These are phyloP conservation scores for Pogostemon cablin DNA, from an alignment of 257 asterid genomes.

Conservation along the genomic window DNA sequence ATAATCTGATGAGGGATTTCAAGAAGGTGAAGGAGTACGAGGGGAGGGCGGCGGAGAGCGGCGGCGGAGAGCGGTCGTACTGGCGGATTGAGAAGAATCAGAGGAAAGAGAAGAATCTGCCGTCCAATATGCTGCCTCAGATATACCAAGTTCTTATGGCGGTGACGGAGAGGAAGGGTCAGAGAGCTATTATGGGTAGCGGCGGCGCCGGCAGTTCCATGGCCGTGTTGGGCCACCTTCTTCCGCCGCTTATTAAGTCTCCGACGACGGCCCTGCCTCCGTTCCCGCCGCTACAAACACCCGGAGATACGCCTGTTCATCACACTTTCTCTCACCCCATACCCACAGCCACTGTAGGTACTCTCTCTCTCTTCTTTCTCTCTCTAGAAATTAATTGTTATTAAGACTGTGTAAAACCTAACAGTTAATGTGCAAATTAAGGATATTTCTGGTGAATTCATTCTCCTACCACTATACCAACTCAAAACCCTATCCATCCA, in stretches of 20 bases:
- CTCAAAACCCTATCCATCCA: too few species aligned
- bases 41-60: conserved; percentile 36
- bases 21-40: conserved; percentile 83
- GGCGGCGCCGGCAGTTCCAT: background rate
- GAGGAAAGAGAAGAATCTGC: conserved; percentile 74
- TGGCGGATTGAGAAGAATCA: conserved; percentile 81
- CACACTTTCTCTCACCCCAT: conserved; percentile 42
- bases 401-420: too few species aligned
- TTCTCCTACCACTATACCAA: too few species aligned
- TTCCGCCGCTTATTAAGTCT: conserved; percentile 29
- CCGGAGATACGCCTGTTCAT: conserved; percentile 20
- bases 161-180: conserved; percentile 63
- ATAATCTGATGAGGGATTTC: conserved; percentile 92
- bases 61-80: conserved; percentile 44
- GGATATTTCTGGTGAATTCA: too few species aligned
- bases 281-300: conserved; percentile 38
- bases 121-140: conserved; percentile 79
- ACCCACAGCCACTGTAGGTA: conserved; percentile 57
- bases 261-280: conserved; percentile 12
- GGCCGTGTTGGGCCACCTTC: background rate
- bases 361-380: conserved; percentile 32
- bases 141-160: conserved; percentile 71
- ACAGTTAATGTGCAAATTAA: too few species aligned
- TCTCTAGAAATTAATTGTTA: background rate
- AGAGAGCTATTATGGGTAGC: background rate